Percentiles rank a stretch among this genome's conserved stretches.
phyloP scores from a whole-genome alignment of 352 stramenopile species.

The Pythium graminicola region DNA sequence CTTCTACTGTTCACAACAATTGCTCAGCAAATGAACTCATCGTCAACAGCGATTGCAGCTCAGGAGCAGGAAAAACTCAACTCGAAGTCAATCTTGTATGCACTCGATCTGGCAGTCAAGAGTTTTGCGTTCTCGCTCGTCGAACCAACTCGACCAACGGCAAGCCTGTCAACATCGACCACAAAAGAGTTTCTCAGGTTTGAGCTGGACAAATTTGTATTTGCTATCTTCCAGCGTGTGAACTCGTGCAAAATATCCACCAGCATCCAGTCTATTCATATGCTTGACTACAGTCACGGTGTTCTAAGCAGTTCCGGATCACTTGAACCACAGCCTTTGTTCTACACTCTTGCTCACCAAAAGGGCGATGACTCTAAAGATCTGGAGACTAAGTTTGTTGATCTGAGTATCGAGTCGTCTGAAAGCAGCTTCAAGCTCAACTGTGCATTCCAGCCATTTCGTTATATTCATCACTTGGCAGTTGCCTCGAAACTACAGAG shows the following conservation, averaged over 20 bases:
- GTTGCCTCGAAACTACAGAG: conserved; percentile 53
- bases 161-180: not conserved
- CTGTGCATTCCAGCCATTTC: conserved; percentile 53
- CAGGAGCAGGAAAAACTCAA: conserved; percentile 41
- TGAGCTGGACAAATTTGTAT: conserved; percentile 56
- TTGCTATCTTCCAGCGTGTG: conserved; percentile 54
- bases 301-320: conserved; percentile 3
- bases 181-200: conserved; percentile 61
- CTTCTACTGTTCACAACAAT: conserved; percentile 47
- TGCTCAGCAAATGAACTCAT: conserved; percentile 57
- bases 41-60: conserved; percentile 32
- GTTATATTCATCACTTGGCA: conserved; percentile 67
- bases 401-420: conserved; percentile 50
- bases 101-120: conserved; percentile 52
- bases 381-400: conserved; percentile 21
- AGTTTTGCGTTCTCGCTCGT: conserved; percentile 45
- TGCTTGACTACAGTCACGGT: conserved; percentile 57
- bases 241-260: conserved; percentile 43
- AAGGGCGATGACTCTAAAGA: no score
- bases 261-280: conserved; percentile 53
- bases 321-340: conserved; percentile 29
- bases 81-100: conserved; percentile 56
- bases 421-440: conserved; percentile 49
- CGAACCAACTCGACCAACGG: conserved; percentile 16
- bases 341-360: conserved; percentile 30